Evolutionary conservation across 257 asterid genomes (phyloP).

Genomic region (Jacaranda mimosifolia): DNA sequence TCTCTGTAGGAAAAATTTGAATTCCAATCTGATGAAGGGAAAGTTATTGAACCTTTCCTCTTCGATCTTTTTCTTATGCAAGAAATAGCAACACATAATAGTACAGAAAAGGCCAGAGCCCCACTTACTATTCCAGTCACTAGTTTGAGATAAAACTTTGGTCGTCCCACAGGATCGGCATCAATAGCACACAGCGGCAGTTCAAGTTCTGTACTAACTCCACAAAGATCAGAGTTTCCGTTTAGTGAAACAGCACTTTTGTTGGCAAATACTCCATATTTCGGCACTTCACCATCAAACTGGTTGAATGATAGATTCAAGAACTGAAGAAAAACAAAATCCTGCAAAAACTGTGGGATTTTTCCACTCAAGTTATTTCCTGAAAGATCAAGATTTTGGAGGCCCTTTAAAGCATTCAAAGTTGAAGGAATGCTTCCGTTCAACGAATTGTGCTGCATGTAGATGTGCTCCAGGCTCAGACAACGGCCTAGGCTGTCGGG

Average conservation of each 20-base stretch:
- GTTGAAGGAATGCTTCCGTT: constrained; percentile 31
- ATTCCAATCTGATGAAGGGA: constrained; percentile 26
- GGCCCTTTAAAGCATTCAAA: constrained; percentile 28
- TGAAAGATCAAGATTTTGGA: constrained; percentile 37
- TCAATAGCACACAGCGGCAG: constrained; percentile 33
- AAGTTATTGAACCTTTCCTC: background rate
- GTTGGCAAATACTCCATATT: constrained; percentile 45
- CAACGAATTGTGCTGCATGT: constrained; percentile 21
- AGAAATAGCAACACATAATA: constrained; percentile 22
- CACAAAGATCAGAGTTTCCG: constrained; percentile 48
- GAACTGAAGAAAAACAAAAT: constrained; percentile 38
- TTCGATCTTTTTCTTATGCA: constrained; percentile 17
- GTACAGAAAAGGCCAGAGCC: background rate
- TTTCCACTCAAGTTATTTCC: constrained; percentile 26
- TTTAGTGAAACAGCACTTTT: constrained; percentile 35
- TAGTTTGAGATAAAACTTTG: constrained; percentile 20
- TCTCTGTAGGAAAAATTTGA: constrained; percentile 41
- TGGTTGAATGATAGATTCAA: constrained; percentile 53
- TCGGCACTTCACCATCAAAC: constrained; percentile 50
- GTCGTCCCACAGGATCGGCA: background rate
- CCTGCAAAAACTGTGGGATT: constrained; percentile 33
- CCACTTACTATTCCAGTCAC: constrained; percentile 23
- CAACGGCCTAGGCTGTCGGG: constrained; percentile 35
- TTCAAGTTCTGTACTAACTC: constrained; percentile 41
- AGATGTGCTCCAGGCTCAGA: constrained; percentile 30